These are phyloP conservation scores for Galerina marginata DNA, from an alignment of 768 basidiomycete genomes.

Conservation along the genomic window DNA sequence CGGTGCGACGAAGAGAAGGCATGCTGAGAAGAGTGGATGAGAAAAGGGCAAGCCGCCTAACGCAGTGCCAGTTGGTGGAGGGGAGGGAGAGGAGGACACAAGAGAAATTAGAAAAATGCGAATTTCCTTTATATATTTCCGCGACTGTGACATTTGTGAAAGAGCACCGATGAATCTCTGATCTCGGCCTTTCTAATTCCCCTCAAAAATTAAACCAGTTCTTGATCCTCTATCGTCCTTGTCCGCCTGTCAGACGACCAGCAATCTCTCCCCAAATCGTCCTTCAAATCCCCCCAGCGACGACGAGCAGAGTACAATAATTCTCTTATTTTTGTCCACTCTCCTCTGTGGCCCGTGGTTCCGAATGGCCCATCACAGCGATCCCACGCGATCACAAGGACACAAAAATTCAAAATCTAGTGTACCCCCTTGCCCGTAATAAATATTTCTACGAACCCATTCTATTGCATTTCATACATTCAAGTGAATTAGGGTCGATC, in stretches of 20 bases:
- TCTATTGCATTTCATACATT: slow-evolving; percentile 12
- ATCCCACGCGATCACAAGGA: slow-evolving; percentile 5
- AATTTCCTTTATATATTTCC: slow-evolving; percentile 52
- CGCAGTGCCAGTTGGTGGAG: slow-evolving; percentile 46
- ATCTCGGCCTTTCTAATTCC: slow-evolving; percentile 29
- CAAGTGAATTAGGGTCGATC: slow-evolving; percentile 2
- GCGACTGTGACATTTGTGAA: slow-evolving; percentile 36
- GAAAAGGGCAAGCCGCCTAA: slow-evolving; percentile 49
- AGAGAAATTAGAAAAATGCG: slow-evolving; percentile 36
- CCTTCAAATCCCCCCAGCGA: not conserved
- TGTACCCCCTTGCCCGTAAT: slow-evolving; percentile 22
- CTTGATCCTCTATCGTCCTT: slow-evolving; percentile 25
- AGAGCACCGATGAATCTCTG: slow-evolving; percentile 15
- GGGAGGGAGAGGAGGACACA: slow-evolving; percentile 38
- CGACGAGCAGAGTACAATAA: slow-evolving; percentile 1
- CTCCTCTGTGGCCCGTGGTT: not conserved
- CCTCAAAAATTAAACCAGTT: slow-evolving; percentile 15
- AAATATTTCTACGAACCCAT: slow-evolving; percentile 2
- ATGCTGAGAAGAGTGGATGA: slow-evolving; percentile 33
- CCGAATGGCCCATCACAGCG: not conserved
- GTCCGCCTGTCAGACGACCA: slow-evolving; percentile 21
- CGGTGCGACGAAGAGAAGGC: slow-evolving; percentile 84
- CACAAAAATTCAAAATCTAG: slow-evolving; percentile 5
- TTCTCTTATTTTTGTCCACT: not conserved
- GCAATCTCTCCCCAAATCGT: slow-evolving; percentile 11